These are phyloP conservation scores for Sporothrix curviconia DNA, from an alignment of 2,329 filamentous ascomycete genomes.

Conservation along the genomic window DNA sequence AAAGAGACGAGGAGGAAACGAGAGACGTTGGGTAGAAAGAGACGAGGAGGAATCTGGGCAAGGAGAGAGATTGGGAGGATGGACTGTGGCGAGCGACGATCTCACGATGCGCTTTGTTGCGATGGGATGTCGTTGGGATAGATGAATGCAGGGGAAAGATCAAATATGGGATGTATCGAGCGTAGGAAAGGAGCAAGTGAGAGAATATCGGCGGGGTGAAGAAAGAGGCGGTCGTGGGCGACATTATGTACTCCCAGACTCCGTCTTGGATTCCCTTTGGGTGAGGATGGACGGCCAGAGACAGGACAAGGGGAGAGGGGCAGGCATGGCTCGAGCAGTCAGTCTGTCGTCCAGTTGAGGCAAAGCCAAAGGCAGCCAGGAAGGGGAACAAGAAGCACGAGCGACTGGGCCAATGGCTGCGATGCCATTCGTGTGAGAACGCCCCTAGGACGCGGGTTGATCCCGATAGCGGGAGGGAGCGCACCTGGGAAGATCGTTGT, in stretches of 20 bases:
- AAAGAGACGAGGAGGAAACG: background rate
- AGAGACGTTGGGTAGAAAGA: background rate
- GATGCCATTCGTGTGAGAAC: constrained; percentile 11
- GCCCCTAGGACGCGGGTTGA: constrained; percentile 13
- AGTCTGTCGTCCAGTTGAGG: too few species aligned
- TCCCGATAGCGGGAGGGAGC: constrained; percentile 17
- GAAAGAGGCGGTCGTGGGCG: constrained; percentile 13
- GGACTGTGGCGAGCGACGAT: too few species aligned
- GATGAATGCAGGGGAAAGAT: too few species aligned
- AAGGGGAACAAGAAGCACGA: background rate
- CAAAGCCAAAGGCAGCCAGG: background rate
- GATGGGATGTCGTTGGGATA: too few species aligned
- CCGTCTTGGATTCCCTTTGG: constrained; percentile 15
- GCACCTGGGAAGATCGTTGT: constrained; percentile 10
- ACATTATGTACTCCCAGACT: constrained; percentile 24
- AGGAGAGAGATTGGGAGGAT: too few species aligned
- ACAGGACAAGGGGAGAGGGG: constrained; percentile 5
- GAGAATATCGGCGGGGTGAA: constrained; percentile 13
- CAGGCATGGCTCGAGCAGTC: background rate
- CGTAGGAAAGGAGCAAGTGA: background rate
- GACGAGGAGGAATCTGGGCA: background rate
- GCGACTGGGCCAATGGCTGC: constrained; percentile 6
- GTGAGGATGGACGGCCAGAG: background rate
- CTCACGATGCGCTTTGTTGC: too few species aligned
- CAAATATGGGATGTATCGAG: background rate